Conservation (phyloP, 345 rosid species). For the Luvunga scandens region DNA sequence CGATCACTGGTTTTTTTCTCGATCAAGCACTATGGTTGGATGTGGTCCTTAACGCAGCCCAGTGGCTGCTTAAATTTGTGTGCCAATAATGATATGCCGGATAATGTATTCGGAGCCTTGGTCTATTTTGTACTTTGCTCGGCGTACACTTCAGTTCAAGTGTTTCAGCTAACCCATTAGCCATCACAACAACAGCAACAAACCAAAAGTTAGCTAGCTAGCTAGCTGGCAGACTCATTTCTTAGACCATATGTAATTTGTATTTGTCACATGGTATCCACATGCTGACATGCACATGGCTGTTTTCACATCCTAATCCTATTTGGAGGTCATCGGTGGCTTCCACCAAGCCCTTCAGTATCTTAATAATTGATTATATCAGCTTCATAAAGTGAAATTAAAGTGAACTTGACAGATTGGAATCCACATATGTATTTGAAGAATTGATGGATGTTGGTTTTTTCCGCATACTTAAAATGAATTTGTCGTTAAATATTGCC, state of each 20-base stretch:
- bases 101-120: background rate
- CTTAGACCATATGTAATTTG: background rate
- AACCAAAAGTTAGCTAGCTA: no score
- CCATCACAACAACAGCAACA: background rate
- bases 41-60: background rate
- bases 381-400: background rate
- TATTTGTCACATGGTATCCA: conserved; percentile 13
- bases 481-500: background rate
- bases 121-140: background rate
- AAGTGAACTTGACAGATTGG: conserved; percentile 17
- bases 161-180: no score
- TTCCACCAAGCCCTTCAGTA: background rate
- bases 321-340: background rate
- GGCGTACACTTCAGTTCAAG: background rate
- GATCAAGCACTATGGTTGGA: background rate
- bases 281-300: background rate
- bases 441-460: background rate
- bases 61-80: background rate
- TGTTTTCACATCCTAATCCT: background rate
- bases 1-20: background rate
- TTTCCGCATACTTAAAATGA: background rate
- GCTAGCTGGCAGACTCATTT: background rate
- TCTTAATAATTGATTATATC: background rate
- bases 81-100: background rate
- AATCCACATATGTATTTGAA: conserved; percentile 13